A percentile compares a stretch with the other conserved stretches of the same genome.
Conservation (phyloP, 2,329 filamentous ascomycete species). For the Calonectria crousiana region DNA sequence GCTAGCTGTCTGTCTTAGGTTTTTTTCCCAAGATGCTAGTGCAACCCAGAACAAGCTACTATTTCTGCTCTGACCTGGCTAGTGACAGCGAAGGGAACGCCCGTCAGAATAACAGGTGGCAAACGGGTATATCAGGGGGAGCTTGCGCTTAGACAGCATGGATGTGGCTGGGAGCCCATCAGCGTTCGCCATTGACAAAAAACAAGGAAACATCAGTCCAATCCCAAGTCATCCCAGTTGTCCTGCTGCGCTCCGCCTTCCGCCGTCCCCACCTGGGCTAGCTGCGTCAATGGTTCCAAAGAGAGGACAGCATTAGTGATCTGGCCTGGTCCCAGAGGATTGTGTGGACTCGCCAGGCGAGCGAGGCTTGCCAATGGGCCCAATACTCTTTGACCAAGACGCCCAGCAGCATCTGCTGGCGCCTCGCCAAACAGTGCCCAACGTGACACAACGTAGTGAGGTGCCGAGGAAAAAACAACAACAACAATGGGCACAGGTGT, state of each 20-base stretch:
- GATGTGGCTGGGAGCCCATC: conserved; percentile 11
- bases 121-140: conserved; percentile 17
- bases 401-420: neutral
- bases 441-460: conserved; percentile 7
- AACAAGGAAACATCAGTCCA: conserved; percentile 26
- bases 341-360: conserved; percentile 2
- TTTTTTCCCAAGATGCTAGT: conserved; percentile 3
- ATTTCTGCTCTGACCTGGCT: neutral
- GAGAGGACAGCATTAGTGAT: conserved; percentile 11
- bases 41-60: conserved; percentile 3
- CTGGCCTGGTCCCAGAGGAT: neutral
- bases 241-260: conserved; percentile 18
- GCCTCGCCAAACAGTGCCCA: conserved; percentile 12
- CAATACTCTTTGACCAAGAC: conserved; percentile 1
- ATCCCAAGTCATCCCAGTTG: conserved; percentile 24
- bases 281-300: conserved; percentile 14
- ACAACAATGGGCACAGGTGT: neutral
- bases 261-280: conserved; percentile 22
- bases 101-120: conserved; percentile 6
- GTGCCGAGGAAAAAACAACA: neutral
- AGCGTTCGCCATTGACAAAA: conserved; percentile 17
- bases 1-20: neutral
- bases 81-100: conserved; percentile 4
- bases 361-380: conserved; percentile 16
- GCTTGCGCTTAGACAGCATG: conserved; percentile 22